Base-by-base conservation (phyloP, 176 grass and related monocot species). In the Poa pratensis region DNA sequence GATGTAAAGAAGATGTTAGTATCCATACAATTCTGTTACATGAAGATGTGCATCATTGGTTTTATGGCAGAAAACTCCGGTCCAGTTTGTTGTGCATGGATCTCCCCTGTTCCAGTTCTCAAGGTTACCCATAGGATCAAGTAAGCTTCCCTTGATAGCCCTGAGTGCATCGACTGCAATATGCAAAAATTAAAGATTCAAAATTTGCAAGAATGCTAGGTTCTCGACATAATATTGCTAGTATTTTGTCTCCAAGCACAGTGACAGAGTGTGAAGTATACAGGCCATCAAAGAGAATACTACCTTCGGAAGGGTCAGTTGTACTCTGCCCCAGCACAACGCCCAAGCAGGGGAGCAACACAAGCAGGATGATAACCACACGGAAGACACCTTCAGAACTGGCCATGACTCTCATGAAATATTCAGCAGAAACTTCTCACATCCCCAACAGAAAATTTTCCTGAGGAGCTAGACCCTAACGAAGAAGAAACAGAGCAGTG, bases 51-150 rank as follows among this genome's bases (percentile, higher is more conserved):
- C 58, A 71, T 95, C 88, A 80, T 88, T 75, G 60, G 80, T 34
- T 79, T 83, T 51, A 18, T 89, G 42, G 76, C 96, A 98, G 80
- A 80, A 89, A 52, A 98, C 85, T 57, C 96, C 93, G 76, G 86
- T 94, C 96, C 96, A 98, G 70, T 98, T 94, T 62, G 91, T 86
- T 79, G 34, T 84, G 70, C 96, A 98, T 11, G 96, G 96, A 87
- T 98, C 96, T 89, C 96, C 91, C 37, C 80, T 84, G 46, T 84
- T 91, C 93, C 96, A 98, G 79, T 90, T 80, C 17, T 76, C 28
- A 80, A 90, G 89, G 69, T 84, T 84, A 13, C 80, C 43, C 80
- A 84, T 80, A 43, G 89, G 89, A 80, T 90, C 89, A 75, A 90
- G n/a, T 35, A 90, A 84, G 42, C 68, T 75, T 75, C 60, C 22